Conservation (phyloP, 768 basidiomycete species). For the Postia placenta region DNA sequence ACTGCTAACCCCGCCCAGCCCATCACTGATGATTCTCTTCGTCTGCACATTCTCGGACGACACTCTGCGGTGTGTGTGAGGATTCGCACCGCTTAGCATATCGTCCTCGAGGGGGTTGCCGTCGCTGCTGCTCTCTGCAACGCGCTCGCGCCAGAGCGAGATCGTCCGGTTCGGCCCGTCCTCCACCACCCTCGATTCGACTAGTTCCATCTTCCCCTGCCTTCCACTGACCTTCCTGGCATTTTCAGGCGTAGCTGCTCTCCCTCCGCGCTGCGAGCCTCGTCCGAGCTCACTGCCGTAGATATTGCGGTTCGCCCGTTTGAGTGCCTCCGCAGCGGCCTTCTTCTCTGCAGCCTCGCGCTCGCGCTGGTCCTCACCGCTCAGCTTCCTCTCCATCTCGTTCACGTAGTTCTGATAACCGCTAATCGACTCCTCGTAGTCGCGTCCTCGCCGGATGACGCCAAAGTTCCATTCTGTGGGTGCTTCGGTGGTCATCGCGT, state of each 20-base stretch:
- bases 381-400: slow-evolving; percentile 25
- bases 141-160: slow-evolving; percentile 29
- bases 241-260: slow-evolving; percentile 12
- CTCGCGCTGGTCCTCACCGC: slow-evolving; percentile 14
- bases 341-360: neutral
- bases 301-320: neutral
- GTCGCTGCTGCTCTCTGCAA: slow-evolving; percentile 23
- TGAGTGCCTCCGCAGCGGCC: neutral
- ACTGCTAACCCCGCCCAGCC: neutral
- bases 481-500: slow-evolving; percentile 22
- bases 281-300: slow-evolving; percentile 4
- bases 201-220: slow-evolving; percentile 22
- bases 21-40: slow-evolving; percentile 15
- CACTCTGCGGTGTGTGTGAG: slow-evolving; percentile 15
- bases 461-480: slow-evolving; percentile 20
- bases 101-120: slow-evolving; percentile 9
- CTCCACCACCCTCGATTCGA: slow-evolving; percentile 27
- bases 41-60: slow-evolving; percentile 11
- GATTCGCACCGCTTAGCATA: slow-evolving; percentile 15
- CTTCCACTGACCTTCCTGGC: slow-evolving; percentile 19
- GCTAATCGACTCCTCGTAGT: slow-evolving; percentile 22
- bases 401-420: slow-evolving; percentile 25
- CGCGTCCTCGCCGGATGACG: slow-evolving; percentile 1
- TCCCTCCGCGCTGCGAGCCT: neutral
- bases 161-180: slow-evolving; percentile 30